Evolutionary conservation across 1,284 basidiomycete genomes (phyloP).

Genomic region (Puccinia hordei): DNA sequence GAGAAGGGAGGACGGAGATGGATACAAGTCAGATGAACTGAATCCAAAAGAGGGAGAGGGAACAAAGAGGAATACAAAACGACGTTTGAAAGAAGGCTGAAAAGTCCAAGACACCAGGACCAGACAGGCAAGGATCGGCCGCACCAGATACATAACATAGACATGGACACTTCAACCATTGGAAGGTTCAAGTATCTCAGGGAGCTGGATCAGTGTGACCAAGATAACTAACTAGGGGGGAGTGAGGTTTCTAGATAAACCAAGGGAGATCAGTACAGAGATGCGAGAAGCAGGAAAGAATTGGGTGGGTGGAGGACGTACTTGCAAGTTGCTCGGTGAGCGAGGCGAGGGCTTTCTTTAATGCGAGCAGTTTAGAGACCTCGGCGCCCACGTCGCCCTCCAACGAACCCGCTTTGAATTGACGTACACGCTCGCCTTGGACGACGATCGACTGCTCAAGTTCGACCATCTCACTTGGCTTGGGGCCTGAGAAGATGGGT

Average conservation of each 20-base stretch:
- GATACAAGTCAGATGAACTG: no score
- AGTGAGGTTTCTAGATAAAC: background rate
- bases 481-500: slow-evolving; percentile 62
- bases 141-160: no score
- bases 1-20: no score
- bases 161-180: no score
- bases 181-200: no score
- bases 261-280: background rate
- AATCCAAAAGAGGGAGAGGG: no score
- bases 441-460: slow-evolving; percentile 72
- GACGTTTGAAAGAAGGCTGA: no score
- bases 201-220: no score
- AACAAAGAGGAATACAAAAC: no score
- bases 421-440: slow-evolving; percentile 73
- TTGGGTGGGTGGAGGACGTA: background rate
- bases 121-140: no score
- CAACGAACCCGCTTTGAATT: slow-evolving; percentile 69
- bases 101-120: no score
- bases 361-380: slow-evolving; percentile 64
- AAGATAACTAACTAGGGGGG: background rate
- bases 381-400: slow-evolving; percentile 63
- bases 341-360: slow-evolving; percentile 70
- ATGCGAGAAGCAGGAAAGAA: background rate
- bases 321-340: slow-evolving; percentile 52
- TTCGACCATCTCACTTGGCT: slow-evolving; percentile 68